Percentiles rank a stretch among this genome's conserved stretches.
Conservation (phyloP, 2,329 filamentous ascomycete species). For the Hypomyces perniciosus region DNA sequence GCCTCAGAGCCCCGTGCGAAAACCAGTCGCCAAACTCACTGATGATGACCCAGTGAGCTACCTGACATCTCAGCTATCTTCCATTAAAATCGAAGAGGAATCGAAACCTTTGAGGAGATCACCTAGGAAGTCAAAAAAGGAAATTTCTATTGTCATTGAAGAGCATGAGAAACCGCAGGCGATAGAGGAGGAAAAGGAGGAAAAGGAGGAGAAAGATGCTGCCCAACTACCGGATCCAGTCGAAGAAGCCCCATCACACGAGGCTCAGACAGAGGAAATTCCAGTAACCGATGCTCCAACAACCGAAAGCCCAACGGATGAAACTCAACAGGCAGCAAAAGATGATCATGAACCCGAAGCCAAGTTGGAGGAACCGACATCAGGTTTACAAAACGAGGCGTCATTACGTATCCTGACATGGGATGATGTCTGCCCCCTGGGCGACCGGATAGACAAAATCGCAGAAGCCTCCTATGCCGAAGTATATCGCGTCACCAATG, state of each 20-base stretch:
- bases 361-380: not conserved
- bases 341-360: not conserved
- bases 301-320: not conserved
- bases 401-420: conserved; percentile 44
- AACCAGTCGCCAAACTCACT: conserved; percentile 12
- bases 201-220: not conserved
- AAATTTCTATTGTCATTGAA: conserved; percentile 7
- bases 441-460: conserved; percentile 54
- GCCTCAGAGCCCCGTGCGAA: conserved; percentile 43
- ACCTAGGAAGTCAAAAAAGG: conserved; percentile 14
- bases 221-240: not conserved
- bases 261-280: not conserved
- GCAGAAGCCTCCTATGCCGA: conserved; percentile 62
- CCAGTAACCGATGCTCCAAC: not conserved
- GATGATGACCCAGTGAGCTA: conserved; percentile 24
- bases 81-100: conserved; percentile 23
- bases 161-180: conserved; percentile 1
- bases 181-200: not conserved
- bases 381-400: conserved; percentile 13
- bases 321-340: not conserved
- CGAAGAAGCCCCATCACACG: not conserved
- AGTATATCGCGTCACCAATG: conserved; percentile 57
- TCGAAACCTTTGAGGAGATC: conserved; percentile 10
- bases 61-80: conserved; percentile 30
- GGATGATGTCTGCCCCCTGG: conserved; percentile 50